Evolutionary conservation across 2,329 filamentous ascomycete species (phyloP), one percentile per base, ranked within the genome.

Genomic region (Ophiostoma novo-ulmi): DNA sequence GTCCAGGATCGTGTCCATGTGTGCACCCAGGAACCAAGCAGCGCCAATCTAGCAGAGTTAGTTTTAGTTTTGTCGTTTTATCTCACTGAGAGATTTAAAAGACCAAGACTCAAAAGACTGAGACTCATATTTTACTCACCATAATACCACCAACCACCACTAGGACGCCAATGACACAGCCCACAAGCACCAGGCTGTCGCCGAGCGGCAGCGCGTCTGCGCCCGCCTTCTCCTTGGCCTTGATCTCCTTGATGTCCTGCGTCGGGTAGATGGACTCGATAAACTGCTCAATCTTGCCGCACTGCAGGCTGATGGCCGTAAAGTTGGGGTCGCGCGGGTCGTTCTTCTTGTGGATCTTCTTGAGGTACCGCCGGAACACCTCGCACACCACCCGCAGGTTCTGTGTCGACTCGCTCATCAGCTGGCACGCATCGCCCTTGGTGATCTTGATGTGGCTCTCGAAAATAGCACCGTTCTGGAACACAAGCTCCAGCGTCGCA

Each of bases 361-460:
- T 88, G 10, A 88, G 84, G 77, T 96, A 97, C 75, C 81, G 84
- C 77, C 87, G 87, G 85, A 98, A 98, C 14, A 93, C 87, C 6
- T 93, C 89, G 78, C 91, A 97, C 5, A 97, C 87, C 0, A 91
- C 83, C 70, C 86, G 85, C 69, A 98, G 84, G 78, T 97, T 97
- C 78, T 98, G 94, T 7, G 94, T 97, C 13, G 92, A 96, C 76
- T 97, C 88, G 73, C 89, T 85, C 95, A 99, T 98, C 76, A 98
- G 84, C 75, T 90, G 85, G 79, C 95, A 98, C 52, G 95, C 94
- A 75, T 94, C 88, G 41, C 95, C 95, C 83, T 97, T 98, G 71
- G 92, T 94, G 80, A 99, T 97, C 83, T 99, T 99, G 82, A 99
- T 84, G 77, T 97, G 95, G 74, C 86, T 88, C 78, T 94, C 81